Conservation (phyloP, 768 basidiomycete species). For the Pleurotus ostreatus region DNA sequence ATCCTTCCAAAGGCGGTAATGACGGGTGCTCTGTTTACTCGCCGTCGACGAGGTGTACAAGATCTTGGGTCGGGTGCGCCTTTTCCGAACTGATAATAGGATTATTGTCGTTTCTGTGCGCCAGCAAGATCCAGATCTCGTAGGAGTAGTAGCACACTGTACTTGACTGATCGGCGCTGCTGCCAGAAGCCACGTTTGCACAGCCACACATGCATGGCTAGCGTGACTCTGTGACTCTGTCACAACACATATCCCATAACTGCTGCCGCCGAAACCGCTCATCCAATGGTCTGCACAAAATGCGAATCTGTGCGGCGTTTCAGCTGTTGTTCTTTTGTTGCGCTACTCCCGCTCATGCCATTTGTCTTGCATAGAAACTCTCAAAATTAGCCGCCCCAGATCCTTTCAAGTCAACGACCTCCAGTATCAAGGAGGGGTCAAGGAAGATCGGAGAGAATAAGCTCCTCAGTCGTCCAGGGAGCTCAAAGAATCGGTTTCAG, state of each 20-base stretch:
- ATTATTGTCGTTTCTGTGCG: not conserved
- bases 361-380: constrained; percentile 61
- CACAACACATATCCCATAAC: constrained; percentile 2
- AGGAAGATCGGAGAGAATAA: constrained; percentile 86
- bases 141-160: not conserved
- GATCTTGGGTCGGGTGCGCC: constrained; percentile 8
- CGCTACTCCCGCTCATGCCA: constrained; percentile 8
- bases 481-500: constrained; percentile 75
- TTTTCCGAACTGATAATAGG: constrained; percentile 7
- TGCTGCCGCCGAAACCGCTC: not conserved
- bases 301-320: constrained; percentile 61
- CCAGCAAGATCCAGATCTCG: not conserved
- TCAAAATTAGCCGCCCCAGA: constrained; percentile 89
- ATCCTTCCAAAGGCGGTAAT: constrained; percentile 31
- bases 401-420: constrained; percentile 73
- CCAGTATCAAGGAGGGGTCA: constrained; percentile 74
- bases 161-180: not conserved
- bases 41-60: not conserved
- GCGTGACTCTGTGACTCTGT: not conserved
- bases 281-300: constrained; percentile 79
- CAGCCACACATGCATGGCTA: not conserved
- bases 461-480: constrained; percentile 64
- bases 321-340: constrained; percentile 14
- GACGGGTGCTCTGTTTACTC: constrained; percentile 18
- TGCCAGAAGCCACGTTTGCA: not conserved